Conservation (phyloP, 106 monocot genomes). For the Chionographis japonica region DNA sequence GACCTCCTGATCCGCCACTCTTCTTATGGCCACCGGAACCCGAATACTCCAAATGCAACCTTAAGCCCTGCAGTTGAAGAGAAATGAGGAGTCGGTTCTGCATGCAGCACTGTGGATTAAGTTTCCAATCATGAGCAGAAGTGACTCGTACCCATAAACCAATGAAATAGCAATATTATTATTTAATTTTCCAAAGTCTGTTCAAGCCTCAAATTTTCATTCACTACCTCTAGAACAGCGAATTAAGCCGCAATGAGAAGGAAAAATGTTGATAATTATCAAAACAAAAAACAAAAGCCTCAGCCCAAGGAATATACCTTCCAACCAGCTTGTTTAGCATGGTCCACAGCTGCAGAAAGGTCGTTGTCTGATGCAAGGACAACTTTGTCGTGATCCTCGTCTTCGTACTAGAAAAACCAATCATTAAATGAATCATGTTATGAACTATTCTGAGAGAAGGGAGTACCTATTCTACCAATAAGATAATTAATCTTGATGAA, state of each 20-base stretch:
- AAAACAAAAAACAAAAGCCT: not conserved
- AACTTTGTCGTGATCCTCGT: constrained; percentile 74
- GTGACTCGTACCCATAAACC: not conserved
- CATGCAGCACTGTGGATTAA: not conserved
- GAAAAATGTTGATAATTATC: too few species aligned
- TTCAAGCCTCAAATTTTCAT: too few species aligned
- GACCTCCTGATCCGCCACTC: constrained; percentile 8
- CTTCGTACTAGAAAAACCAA: constrained; percentile 52
- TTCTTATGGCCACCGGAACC: constrained; percentile 24
- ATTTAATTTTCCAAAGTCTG: too few species aligned
- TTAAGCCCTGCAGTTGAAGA: constrained; percentile 31
- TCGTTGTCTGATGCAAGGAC: constrained; percentile 64
- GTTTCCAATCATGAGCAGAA: not conserved
- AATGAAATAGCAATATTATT: too few species aligned
- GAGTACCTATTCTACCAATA: not conserved
- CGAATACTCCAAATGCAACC: constrained; percentile 41
- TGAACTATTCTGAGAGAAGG: not conserved
- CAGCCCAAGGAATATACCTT: constrained; percentile 35
- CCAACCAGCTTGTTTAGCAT: constrained; percentile 73
- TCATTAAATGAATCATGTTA: not conserved
- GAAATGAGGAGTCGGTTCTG: not conserved
- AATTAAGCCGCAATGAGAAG: too few species aligned
- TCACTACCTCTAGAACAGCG: too few species aligned
- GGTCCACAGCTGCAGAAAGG: constrained; percentile 74
- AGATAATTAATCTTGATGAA: not conserved